phyloP scores from a whole-genome alignment of 148 eudicot species.

The Mesembryanthemum crystallinum region DNA sequence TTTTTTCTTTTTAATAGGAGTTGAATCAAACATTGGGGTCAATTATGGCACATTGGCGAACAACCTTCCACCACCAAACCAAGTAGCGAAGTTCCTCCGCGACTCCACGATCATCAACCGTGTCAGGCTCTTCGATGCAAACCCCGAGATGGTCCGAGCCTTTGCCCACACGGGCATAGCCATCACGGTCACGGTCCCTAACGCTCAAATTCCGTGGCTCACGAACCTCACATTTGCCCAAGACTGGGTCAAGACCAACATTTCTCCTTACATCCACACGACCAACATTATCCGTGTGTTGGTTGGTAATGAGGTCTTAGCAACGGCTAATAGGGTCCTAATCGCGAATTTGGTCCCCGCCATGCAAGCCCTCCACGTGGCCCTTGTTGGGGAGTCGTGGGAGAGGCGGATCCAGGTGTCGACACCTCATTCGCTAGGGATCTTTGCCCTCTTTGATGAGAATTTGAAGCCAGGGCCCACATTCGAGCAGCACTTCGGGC shows the following conservation, averaged over 20 bases:
- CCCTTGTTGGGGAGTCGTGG: conserved; percentile 40
- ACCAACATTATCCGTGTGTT: conserved; percentile 51
- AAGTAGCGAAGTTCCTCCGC: conserved; percentile 48
- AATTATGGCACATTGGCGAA: conserved; percentile 64
- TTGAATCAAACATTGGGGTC: conserved; percentile 51
- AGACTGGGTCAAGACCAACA: conserved; percentile 43
- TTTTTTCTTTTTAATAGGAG: too few species aligned
- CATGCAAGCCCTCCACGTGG: conserved; percentile 47
- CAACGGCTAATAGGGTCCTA: conserved; percentile 43
- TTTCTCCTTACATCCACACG: conserved; percentile 38
- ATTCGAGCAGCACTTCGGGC: conserved; percentile 59
- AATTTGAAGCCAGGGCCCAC: conserved; percentile 57
- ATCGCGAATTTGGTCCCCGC: conserved; percentile 53
- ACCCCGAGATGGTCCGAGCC: conserved; percentile 43
- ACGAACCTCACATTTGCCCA: conserved; percentile 42
- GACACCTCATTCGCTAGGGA: conserved; percentile 65
- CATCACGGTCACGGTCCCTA: conserved; percentile 51
- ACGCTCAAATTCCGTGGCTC: conserved; percentile 47
- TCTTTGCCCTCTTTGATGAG: conserved; percentile 64
- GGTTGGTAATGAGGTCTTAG: conserved; percentile 69
- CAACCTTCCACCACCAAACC: conserved; percentile 60
- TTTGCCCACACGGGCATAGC: conserved; percentile 58
- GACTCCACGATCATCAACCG: conserved; percentile 54
- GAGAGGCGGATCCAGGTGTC: conserved; percentile 43
- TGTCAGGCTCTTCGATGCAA: conserved; percentile 54